Conservation (phyloP, 2,329 filamentous ascomycete genomes). For the Paradendryphiella salina region DNA sequence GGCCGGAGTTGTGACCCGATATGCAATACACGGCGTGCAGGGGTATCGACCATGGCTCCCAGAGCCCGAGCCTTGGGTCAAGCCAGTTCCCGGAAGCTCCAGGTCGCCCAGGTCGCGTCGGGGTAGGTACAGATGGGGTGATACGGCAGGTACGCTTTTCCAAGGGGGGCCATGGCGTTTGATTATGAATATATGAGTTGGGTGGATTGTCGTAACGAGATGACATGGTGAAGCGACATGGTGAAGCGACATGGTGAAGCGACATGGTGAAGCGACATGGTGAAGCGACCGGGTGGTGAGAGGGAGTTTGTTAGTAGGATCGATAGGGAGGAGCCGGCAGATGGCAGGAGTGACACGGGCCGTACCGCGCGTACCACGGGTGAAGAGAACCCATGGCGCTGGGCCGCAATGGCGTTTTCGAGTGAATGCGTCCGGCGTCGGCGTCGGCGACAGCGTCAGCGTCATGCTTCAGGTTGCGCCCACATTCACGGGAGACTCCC, state of each 20-base stretch:
- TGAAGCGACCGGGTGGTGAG: too few species aligned
- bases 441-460: too few species aligned
- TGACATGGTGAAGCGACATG: background rate
- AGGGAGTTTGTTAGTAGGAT: background rate
- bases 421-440: background rate
- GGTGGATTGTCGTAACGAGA: background rate
- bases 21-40: background rate
- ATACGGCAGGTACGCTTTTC: background rate
- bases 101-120: background rate
- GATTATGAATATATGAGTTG: background rate
- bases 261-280: too few species aligned
- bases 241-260: background rate
- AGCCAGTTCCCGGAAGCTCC: background rate
- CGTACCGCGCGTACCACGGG: constrained; percentile 3
- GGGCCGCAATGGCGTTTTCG: background rate
- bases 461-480: background rate
- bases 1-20: background rate
- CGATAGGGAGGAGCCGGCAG: background rate
- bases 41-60: background rate
- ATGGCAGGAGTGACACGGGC: background rate
- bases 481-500: background rate
- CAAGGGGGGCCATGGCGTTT: background rate
- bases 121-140: background rate
- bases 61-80: background rate
- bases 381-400: background rate